Evolutionary conservation across 768 basidiomycete species (phyloP).

Genomic region (Epithele typhae): DNA sequence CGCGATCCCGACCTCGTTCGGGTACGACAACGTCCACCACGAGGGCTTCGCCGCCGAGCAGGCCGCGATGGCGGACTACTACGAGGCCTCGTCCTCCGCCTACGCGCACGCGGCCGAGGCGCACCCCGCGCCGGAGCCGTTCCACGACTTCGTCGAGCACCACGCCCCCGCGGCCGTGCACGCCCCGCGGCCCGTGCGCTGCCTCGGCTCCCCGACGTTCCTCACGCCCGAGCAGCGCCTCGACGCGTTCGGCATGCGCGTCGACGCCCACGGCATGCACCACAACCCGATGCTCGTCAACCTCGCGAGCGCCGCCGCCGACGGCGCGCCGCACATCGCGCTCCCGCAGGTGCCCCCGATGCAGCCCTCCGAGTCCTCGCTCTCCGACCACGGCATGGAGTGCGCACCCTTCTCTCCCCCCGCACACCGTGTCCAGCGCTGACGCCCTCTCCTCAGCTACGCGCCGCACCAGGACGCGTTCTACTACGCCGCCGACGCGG

Average conservation of each 20-base stretch:
- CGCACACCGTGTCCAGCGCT: background rate
- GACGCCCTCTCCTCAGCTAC: conserved; percentile 6
- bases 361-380: background rate
- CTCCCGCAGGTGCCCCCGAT: conserved; percentile 12
- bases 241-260: background rate
- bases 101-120: conserved; percentile 1
- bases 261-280: conserved; percentile 3
- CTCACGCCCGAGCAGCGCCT: conserved; percentile 5
- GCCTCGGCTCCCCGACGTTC: conserved; percentile 13
- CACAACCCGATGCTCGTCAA: conserved; percentile 11
- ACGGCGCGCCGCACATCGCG: conserved; percentile 11
- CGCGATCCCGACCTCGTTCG: background rate
- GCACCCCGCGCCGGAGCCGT: background rate
- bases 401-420: background rate
- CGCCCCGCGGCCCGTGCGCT: conserved; percentile 13
- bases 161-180: conserved; percentile 7
- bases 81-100: conserved; percentile 4
- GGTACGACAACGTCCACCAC: background rate
- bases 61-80: conserved; percentile 1
- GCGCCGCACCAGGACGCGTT: conserved; percentile 6
- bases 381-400: no score
- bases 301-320: background rate
- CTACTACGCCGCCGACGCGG: background rate
- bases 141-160: background rate
- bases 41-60: background rate